These are phyloP conservation scores for Chlamydomonas asymmetrica DNA, from an alignment of 139 green algal genomes.

Conservation along the genomic window DNA sequence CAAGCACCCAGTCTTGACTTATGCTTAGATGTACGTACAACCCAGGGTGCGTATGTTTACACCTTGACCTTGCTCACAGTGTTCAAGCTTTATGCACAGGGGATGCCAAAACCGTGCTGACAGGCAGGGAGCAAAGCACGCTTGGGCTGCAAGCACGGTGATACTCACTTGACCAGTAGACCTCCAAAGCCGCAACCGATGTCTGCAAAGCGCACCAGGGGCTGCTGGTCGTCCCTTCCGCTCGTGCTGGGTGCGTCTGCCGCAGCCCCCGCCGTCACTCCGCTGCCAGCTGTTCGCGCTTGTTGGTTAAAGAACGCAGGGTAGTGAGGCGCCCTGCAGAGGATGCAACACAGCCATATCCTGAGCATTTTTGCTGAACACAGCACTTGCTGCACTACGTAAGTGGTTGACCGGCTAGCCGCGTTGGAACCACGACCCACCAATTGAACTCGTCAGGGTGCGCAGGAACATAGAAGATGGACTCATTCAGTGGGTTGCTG, in stretches of 20 bases:
- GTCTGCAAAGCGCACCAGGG: slow-evolving; percentile 82
- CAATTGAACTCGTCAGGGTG: slow-evolving; percentile 69
- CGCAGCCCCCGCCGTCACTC: not conserved
- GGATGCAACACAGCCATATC: no score
- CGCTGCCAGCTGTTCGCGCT: not conserved
- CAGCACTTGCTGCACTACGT: no score
- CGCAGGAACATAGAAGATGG: slow-evolving; percentile 69
- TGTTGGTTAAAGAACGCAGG: slow-evolving; percentile 25
- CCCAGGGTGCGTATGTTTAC: no score
- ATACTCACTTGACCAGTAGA: slow-evolving; percentile 79
- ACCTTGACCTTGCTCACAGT: no score
- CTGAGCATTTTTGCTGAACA: no score
- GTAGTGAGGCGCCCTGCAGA: slow-evolving; percentile 45
- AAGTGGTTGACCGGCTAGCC: no score
- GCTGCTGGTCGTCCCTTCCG: slow-evolving; percentile 1
- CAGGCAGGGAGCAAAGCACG: no score
- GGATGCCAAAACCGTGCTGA: no score
- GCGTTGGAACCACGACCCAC: slow-evolving; percentile 54
- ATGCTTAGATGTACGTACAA: no score
- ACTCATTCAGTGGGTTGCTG: slow-evolving; percentile 94
- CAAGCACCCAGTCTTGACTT: no score
- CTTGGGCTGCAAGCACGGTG: no score
- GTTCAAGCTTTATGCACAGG: no score
- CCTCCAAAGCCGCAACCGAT: slow-evolving; percentile 98
- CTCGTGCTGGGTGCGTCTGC: not conserved